These are phyloP conservation scores for Mycena vulgaris DNA, from an alignment of 768 basidiomycete genomes.

Conservation along the genomic window DNA sequence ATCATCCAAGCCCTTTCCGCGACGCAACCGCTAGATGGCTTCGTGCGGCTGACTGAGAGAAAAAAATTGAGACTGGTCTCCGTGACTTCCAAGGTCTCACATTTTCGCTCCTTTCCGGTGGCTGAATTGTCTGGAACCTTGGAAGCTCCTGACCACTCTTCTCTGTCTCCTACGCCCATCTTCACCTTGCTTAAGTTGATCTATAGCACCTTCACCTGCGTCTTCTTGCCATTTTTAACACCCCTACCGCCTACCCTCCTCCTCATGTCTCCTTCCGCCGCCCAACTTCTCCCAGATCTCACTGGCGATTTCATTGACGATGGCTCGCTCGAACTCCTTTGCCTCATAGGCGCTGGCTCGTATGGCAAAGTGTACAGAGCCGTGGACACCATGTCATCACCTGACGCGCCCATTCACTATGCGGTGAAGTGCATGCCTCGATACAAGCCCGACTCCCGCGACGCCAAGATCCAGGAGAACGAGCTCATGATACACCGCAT, in stretches of 20 bases:
- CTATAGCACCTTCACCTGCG: conserved; percentile 8
- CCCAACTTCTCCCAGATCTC: conserved; percentile 24
- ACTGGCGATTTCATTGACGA: conserved; percentile 53
- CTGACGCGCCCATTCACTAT: conserved; percentile 29
- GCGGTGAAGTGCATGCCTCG: conserved; percentile 71
- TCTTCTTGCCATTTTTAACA: not conserved
- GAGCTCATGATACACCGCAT: conserved; percentile 60
- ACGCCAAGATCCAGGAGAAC: conserved; percentile 60
- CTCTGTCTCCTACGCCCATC: conserved; percentile 15
- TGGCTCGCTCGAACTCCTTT: conserved; percentile 59
- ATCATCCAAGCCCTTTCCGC: too few relatives aligned
- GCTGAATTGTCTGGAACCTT: not conserved
- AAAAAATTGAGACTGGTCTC: not conserved
- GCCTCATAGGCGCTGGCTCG: conserved; percentile 56
- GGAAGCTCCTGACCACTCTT: not conserved
- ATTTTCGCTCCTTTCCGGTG: not conserved
- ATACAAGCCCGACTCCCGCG: conserved; percentile 54
- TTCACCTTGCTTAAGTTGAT: conserved; percentile 20
- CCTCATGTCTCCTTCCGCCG: conserved; percentile 12
- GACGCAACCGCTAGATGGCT: too few relatives aligned
- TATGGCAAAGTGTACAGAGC: conserved; percentile 44
- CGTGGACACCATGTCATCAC: conserved; percentile 24
- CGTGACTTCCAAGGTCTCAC: not conserved
- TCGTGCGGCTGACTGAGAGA: not conserved
- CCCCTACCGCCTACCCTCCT: not conserved